A percentile compares a stretch with the other conserved stretches of the same genome.
Evolutionary conservation across 805 yeast genomes (phyloP).

Genomic region (Saitoella complicata): DNA sequence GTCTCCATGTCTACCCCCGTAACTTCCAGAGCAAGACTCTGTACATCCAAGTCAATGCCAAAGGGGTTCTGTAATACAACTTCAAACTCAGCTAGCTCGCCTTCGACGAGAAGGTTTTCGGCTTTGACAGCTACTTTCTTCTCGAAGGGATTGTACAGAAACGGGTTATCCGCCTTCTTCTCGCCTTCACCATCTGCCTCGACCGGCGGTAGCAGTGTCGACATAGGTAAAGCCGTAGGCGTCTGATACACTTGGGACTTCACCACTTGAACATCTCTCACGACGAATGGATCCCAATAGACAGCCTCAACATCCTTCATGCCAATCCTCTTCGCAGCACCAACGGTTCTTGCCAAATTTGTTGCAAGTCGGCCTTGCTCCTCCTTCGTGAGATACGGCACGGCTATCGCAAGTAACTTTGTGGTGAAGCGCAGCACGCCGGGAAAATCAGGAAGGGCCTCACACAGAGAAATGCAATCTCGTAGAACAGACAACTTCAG

Average conservation of each 20-base stretch:
- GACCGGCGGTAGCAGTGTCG: not conserved
- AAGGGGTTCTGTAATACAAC: conserved; percentile 64
- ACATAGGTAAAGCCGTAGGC: not conserved
- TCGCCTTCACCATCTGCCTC: conserved; percentile 4
- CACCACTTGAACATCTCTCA: conserved; percentile 33
- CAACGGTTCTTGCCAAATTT: conserved; percentile 7
- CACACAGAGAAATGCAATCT: conserved; percentile 37
- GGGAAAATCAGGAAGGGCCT: conserved; percentile 31
- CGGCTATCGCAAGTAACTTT: conserved; percentile 7
- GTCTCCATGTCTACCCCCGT: not conserved
- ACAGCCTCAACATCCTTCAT: conserved; percentile 14
- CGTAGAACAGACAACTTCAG: conserved; percentile 41
- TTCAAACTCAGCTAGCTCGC: conserved; percentile 44
- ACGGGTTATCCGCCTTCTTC: conserved; percentile 19
- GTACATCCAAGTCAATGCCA: conserved; percentile 43
- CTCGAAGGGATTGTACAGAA: conserved; percentile 43
- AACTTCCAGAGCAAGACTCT: not conserved
- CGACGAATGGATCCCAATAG: conserved; percentile 63
- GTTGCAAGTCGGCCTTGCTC: conserved; percentile 8
- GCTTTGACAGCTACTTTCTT: conserved; percentile 14
- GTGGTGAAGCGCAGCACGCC: conserved; percentile 21
- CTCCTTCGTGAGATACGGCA: conserved; percentile 5
- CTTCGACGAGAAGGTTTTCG: conserved; percentile 32
- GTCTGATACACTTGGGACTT: not conserved
- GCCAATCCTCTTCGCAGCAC: conserved; percentile 7